A percentile compares a stretch with the other conserved stretches of the same genome.
phyloP scores from a whole-genome alignment of 495 filamentous ascomycete genomes.

The Aspergillus coremiiformis region DNA sequence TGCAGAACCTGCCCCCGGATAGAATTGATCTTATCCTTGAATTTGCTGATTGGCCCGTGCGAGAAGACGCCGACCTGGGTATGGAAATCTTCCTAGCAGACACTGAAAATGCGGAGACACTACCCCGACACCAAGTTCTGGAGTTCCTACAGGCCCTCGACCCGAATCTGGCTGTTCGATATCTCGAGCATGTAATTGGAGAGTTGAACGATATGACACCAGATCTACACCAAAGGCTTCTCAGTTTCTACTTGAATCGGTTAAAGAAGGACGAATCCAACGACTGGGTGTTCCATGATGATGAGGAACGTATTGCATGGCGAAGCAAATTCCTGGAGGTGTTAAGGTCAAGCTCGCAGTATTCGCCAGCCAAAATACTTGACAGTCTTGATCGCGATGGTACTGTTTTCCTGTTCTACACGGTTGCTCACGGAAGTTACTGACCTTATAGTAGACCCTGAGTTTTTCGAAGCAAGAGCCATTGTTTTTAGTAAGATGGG shows the following conservation, averaged over 20 bases:
- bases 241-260: slow-evolving; percentile 64
- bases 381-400: slow-evolving; percentile 69
- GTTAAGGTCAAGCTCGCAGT: slow-evolving; percentile 67
- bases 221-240: slow-evolving; percentile 78
- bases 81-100: slow-evolving; percentile 96
- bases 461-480: slow-evolving; percentile 84
- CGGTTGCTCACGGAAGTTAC: neutral
- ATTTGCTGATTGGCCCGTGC: slow-evolving; percentile 82
- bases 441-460: slow-evolving; percentile 49
- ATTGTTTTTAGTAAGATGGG: slow-evolving; percentile 94
- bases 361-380: slow-evolving; percentile 70
- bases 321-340: slow-evolving; percentile 64
- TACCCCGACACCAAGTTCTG: slow-evolving; percentile 70
- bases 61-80: slow-evolving; percentile 61
- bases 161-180: slow-evolving; percentile 61
- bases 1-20: slow-evolving; percentile 79
- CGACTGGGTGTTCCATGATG: slow-evolving; percentile 29
- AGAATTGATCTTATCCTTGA: slow-evolving; percentile 88
- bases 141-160: slow-evolving; percentile 66
- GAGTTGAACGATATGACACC: slow-evolving; percentile 80
- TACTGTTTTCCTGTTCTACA: slow-evolving; percentile 32
- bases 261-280: slow-evolving; percentile 41
- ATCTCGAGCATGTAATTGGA: slow-evolving; percentile 84
- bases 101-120: slow-evolving; percentile 86
- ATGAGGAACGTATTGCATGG: slow-evolving; percentile 48